These are phyloP conservation scores for Beauveria sp. DNA, from an alignment of 2,329 filamentous ascomycete genomes.

Conservation along the genomic window DNA sequence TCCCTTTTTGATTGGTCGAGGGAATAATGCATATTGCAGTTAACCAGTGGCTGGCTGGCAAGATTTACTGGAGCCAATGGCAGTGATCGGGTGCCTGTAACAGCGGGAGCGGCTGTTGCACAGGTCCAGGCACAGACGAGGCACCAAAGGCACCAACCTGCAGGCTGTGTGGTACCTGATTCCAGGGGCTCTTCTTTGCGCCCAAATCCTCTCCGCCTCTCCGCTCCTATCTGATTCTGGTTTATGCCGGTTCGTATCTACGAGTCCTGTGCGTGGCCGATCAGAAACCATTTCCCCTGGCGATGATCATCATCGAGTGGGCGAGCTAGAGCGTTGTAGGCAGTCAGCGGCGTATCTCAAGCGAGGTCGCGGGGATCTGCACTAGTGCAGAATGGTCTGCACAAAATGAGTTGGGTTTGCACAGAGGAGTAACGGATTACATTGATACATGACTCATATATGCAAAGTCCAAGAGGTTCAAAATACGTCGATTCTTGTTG, in stretches of 20 bases:
- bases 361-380: background rate
- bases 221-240: too few species aligned
- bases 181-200: background rate
- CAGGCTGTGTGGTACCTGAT: background rate
- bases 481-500: background rate
- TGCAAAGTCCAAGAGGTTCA: too few species aligned
- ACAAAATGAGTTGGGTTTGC: background rate
- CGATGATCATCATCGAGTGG: conserved; percentile 2
- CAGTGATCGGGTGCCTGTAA: background rate
- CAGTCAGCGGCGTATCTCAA: too few species aligned
- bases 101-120: background rate
- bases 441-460: too few species aligned
- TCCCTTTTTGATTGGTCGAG: background rate
- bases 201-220: background rate
- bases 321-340: background rate
- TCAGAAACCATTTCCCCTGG: background rate
- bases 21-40: background rate
- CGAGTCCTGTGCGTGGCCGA: background rate
- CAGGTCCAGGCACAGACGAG: too few species aligned
- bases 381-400: background rate
- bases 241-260: background rate
- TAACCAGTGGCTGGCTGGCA: background rate
- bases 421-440: background rate
- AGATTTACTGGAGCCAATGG: background rate
- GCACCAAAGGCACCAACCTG: background rate